Base-by-base conservation (phyloP, 2,329 filamentous ascomycete species). In the Xylogone sp. region DNA sequence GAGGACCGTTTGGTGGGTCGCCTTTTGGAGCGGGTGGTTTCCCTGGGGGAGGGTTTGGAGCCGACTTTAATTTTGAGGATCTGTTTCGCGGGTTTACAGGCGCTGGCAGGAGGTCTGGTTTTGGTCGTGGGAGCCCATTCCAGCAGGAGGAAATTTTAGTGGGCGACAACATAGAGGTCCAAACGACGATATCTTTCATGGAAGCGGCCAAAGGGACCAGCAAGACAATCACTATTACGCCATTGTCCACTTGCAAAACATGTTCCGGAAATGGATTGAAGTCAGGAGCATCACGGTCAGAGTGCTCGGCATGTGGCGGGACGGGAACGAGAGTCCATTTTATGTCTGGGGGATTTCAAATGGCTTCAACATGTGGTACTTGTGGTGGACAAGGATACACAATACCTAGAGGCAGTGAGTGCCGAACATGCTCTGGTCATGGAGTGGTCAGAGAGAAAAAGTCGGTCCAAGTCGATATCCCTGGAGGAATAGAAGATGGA, bases 161-260 rank as follows among this genome's bases (percentile, higher is more conserved):
- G n/a, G 94, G 94, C 54, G 91, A 97, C 57, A 91, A 96, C 68
- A 96, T 99, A 63, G 93, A 97, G 69, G 88, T 97, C 21, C 90
- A 96, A 70, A 85, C 90, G 46, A 94, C 83, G 67, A 93, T 99
- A 61, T 91, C 88, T 0, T 99, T 99, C 70, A 88, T 94, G 84
- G 94, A 99, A 66, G 90, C 94, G 6, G 94, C 94, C 9, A 96
- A 95, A 71, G 94, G 94, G 31, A 86, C 87, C 7, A 85, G 77
- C 64, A 95, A 96, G 72, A 87, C 91, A n/a, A 89, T 99, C 53
- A 83, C 79, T 59, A 88, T 97, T 60, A 90, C 87, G 8, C 93
- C 94, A 1, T 73, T 95, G 61, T 83, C 87, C 19, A 76, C 87
- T 54, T 99, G 94, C 66, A 83, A 83, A 58, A 91, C 90, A 12